These are phyloP conservation scores for Stygiomarasmius scandens DNA, from an alignment of 1,284 basidiomycete genomes.

Conservation along the genomic window DNA sequence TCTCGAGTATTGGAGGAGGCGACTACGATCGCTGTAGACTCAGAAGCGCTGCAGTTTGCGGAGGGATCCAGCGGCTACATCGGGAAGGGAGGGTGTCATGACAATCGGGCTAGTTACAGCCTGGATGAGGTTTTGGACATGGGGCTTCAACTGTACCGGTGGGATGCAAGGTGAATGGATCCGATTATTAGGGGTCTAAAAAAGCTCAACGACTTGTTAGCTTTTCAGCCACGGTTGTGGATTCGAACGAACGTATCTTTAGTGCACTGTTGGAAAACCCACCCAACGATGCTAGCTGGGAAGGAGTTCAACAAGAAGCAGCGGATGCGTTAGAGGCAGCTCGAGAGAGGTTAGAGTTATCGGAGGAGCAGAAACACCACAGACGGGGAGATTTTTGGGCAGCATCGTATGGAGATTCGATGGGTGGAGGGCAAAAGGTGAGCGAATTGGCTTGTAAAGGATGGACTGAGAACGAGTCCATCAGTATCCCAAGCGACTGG, in stretches of 20 bases:
- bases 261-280: background rate
- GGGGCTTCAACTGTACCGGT: background rate
- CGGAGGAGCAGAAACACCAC: background rate
- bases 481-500: background rate
- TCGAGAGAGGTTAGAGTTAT: background rate
- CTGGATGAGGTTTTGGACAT: background rate
- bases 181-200: too few species aligned
- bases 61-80: background rate
- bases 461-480: too few species aligned
- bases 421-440: slow-evolving; percentile 11
- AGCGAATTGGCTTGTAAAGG: too few species aligned
- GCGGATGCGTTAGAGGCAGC: background rate
- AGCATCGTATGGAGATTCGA: slow-evolving; percentile 3
- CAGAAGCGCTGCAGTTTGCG: background rate
- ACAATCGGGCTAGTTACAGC: background rate
- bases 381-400: slow-evolving; percentile 15
- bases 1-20: background rate
- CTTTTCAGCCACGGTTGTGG: background rate
- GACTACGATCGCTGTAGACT: background rate
- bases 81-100: background rate
- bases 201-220: too few species aligned
- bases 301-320: background rate
- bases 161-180: background rate
- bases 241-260: background rate
- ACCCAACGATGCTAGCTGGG: background rate